A percentile compares a stretch with the other conserved stretches of the same genome.
These are phyloP conservation scores for Melianthus villosus DNA, from an alignment of 441 rosid genomes.

Conservation along the genomic window DNA sequence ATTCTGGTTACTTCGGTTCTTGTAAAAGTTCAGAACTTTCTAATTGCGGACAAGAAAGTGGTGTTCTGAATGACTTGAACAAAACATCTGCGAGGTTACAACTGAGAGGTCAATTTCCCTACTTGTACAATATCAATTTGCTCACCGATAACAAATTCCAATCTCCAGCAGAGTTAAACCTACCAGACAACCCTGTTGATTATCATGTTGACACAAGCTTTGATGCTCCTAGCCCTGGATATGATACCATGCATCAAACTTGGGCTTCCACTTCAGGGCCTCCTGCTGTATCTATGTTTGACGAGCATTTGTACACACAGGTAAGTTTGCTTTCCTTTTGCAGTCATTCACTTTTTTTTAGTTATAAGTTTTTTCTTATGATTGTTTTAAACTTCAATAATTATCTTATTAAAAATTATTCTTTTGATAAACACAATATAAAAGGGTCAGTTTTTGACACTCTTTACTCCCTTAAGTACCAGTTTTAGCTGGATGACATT, in stretches of 20 bases:
- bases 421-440: no score
- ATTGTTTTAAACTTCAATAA: background rate
- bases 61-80: constrained; percentile 36
- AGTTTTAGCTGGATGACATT: no score
- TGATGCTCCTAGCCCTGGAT: constrained; percentile 35
- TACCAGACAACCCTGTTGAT: constrained; percentile 32
- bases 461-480: no score
- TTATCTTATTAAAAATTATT: no score
- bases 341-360: background rate
- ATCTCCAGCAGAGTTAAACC: constrained; percentile 28
- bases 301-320: constrained; percentile 38
- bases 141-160: constrained; percentile 37
- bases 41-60: constrained; percentile 46
- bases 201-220: constrained; percentile 42
- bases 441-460: no score
- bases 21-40: constrained; percentile 48
- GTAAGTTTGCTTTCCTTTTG: constrained; percentile 18
- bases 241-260: constrained; percentile 25
- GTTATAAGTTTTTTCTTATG: background rate
- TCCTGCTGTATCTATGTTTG: constrained; percentile 39
- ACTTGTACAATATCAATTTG: constrained; percentile 29
- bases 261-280: constrained; percentile 53
- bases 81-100: constrained; percentile 34
- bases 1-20: constrained; percentile 48
- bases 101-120: constrained; percentile 27